Conservation (phyloP, 1,284 basidiomycete genomes). For the Amylostereum chailletii region DNA sequence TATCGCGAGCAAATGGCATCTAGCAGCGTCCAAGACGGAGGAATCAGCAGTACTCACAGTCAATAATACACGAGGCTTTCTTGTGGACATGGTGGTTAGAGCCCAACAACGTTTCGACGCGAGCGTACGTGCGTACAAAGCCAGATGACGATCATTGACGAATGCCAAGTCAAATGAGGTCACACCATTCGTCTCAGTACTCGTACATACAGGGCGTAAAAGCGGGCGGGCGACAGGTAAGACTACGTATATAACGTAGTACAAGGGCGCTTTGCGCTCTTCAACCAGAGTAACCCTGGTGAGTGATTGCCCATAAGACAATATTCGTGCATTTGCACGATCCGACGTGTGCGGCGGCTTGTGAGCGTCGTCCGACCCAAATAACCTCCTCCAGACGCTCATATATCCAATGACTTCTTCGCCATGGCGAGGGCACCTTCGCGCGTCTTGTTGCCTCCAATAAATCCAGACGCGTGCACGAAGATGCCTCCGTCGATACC, state of each 20-base stretch:
- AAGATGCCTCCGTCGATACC: conserved; percentile 86
- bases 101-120: background rate
- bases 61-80: conserved; percentile 41
- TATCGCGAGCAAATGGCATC: too few species aligned
- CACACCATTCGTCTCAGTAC: background rate
- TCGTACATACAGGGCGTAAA: background rate
- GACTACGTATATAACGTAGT: background rate
- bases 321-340: background rate
- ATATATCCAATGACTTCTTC: conserved; percentile 52
- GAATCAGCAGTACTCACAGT: conserved; percentile 34
- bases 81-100: conserved; percentile 8
- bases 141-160: background rate
- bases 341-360: background rate
- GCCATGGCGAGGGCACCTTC: conserved; percentile 85
- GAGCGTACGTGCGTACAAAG: background rate
- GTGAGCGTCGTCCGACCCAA: background rate
- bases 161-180: background rate
- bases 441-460: conserved; percentile 90
- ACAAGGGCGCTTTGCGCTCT: background rate
- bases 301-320: background rate
- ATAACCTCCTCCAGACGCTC: conserved; percentile 7
- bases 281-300: too few species aligned
- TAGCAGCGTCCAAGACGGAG: too few species aligned
- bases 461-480: conserved; percentile 93
- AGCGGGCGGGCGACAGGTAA: background rate